Conservation (phyloP, 805 yeast species). For the Metschnikowia proteae region DNA sequence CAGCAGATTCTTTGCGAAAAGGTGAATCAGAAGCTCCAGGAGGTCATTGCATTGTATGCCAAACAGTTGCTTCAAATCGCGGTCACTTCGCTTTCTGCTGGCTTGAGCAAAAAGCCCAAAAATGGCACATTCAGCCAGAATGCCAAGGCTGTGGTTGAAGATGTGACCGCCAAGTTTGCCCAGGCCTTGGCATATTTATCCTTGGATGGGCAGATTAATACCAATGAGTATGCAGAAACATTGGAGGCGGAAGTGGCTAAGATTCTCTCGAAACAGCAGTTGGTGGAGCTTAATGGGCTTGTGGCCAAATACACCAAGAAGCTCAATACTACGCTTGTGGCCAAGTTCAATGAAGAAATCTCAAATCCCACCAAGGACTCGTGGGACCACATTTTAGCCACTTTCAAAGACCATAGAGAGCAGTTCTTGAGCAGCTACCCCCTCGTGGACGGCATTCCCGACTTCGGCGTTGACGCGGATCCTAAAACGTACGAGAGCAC, state of each 20-base stretch:
- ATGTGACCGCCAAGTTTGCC: constrained; percentile 14
- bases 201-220: constrained; percentile 27
- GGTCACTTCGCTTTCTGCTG: constrained; percentile 9
- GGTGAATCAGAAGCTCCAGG: constrained; percentile 42
- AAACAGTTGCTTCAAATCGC: constrained; percentile 15
- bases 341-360: constrained; percentile 46
- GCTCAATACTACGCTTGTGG: constrained; percentile 46
- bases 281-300: constrained; percentile 30
- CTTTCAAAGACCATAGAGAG: constrained; percentile 51
- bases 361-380: constrained; percentile 42
- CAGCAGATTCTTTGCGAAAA: constrained; percentile 45
- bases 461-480: constrained; percentile 64
- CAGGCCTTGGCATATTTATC: constrained; percentile 21
- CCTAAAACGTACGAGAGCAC: constrained; percentile 40
- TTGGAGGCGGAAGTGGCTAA: constrained; percentile 12
- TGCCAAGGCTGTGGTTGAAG: constrained; percentile 10
- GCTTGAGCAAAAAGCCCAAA: constrained; percentile 12
- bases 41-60: constrained; percentile 35
- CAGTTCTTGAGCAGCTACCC: constrained; percentile 12
- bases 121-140: constrained; percentile 10
- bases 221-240: constrained; percentile 16
- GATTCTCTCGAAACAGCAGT: constrained; percentile 37
- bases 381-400: constrained; percentile 21
- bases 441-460: constrained; percentile 32
- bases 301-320: constrained; percentile 43